A percentile compares a stretch with the other conserved stretches of the same genome.
Evolutionary conservation across 352 stramenopile species (phyloP).

Genomic region (Phytophthora pini): DNA sequence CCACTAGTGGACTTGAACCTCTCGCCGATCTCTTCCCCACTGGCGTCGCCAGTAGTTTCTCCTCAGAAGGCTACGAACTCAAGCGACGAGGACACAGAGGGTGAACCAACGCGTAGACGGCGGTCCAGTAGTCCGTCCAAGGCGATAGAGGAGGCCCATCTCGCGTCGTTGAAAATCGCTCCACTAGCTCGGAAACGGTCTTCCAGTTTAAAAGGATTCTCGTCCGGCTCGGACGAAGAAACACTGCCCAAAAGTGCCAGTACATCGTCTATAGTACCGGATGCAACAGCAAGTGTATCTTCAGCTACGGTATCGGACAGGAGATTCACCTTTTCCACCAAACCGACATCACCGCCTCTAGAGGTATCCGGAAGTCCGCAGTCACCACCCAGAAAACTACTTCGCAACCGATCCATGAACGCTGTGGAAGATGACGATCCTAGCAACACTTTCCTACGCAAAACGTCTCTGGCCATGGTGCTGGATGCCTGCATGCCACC

Average conservation of each 20-base stretch:
- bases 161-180: slow-evolving; percentile 6
- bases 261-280: no score
- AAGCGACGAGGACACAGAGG: slow-evolving; percentile 1
- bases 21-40: slow-evolving; percentile 10
- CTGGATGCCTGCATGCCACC: slow-evolving; percentile 26
- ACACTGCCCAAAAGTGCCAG: no score
- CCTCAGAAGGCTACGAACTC: background rate
- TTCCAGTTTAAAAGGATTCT: slow-evolving; percentile 12
- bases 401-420: slow-evolving; percentile 15
- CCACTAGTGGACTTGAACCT: slow-evolving; percentile 25
- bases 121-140: slow-evolving; percentile 15
- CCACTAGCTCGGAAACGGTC: slow-evolving; percentile 5
- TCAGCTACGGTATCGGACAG: background rate
- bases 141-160: background rate
- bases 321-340: slow-evolving; percentile 2
- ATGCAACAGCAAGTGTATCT: no score
- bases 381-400: background rate
- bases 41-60: slow-evolving; percentile 8
- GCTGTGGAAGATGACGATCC: slow-evolving; percentile 2
- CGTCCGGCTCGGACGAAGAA: slow-evolving; percentile 8
- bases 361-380: background rate
- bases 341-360: background rate
- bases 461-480: slow-evolving; percentile 35
- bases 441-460: slow-evolving; percentile 7
- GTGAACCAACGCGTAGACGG: background rate